Percentiles rank a stretch among this genome's conserved stretches.
Conservation (phyloP, 2,329 filamentous ascomycete species). For the Monosporascus sp. region DNA sequence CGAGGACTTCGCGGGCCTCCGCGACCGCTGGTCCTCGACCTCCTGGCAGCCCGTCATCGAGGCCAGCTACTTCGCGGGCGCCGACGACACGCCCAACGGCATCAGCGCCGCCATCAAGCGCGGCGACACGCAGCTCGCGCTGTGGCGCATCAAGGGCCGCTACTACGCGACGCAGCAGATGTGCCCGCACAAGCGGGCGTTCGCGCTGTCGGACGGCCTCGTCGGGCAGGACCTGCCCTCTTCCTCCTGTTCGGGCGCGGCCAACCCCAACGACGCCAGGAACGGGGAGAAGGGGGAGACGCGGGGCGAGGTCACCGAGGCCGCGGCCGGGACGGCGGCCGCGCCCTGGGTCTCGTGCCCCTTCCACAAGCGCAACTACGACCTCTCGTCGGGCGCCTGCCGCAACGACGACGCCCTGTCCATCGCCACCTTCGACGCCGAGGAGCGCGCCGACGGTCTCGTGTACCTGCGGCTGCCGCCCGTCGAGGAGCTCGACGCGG, state of each 20-base stretch:
- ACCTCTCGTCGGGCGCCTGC: constrained; percentile 67
- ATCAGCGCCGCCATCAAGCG: constrained; percentile 75
- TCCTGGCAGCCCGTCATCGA: constrained; percentile 78
- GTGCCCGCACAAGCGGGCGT: constrained; percentile 89
- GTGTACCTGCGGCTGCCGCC: constrained; percentile 78
- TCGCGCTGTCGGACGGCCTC: constrained; percentile 81
- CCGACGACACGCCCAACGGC: constrained; percentile 61
- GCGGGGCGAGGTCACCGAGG: constrained; percentile 8
- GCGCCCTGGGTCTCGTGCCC: constrained; percentile 80
- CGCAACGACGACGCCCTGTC: constrained; percentile 68
- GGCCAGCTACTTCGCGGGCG: constrained; percentile 60
- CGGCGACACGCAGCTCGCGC: constrained; percentile 80
- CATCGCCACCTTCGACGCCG: constrained; percentile 76
- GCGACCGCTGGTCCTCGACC: constrained; percentile 57
- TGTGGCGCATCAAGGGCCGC: constrained; percentile 76
- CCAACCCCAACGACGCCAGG: constrained; percentile 20
- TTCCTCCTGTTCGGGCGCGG: constrained; percentile 9
- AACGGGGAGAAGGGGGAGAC: constrained; percentile 23
- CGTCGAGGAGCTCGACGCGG: constrained; percentile 71
- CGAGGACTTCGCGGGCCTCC: constrained; percentile 66
- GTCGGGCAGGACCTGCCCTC: constrained; percentile 58
- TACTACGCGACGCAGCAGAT: constrained; percentile 90
- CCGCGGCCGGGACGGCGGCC: constrained; percentile 4
- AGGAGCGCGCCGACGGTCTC: constrained; percentile 68
- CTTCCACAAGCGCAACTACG: constrained; percentile 85